phyloP scores from a whole-genome alignment of 345 rosid species.

The Sonneratia caseolaris region DNA sequence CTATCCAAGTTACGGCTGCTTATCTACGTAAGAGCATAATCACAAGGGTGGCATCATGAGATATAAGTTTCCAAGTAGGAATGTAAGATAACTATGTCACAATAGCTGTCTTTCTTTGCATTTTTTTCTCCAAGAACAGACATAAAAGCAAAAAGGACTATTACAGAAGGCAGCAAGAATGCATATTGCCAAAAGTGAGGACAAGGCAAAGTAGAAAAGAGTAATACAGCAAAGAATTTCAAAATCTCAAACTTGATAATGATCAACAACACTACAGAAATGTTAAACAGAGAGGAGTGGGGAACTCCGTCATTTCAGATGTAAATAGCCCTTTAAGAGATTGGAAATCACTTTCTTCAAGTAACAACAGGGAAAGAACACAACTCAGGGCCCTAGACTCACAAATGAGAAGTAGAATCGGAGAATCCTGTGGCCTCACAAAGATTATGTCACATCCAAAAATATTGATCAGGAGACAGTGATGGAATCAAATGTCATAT shows the following conservation, averaged over 20 bases:
- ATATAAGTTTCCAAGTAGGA: neutral
- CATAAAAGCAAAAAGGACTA: neutral
- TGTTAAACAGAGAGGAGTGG: neutral
- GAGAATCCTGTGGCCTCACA: neutral
- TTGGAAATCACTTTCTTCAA: neutral
- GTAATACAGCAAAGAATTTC: neutral
- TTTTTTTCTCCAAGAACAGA: neutral
- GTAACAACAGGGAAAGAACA: neutral
- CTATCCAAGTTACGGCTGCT: slow-evolving; percentile 95
- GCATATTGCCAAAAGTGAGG: neutral
- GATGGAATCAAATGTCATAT: neutral
- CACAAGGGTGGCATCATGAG: neutral
- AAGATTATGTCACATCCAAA: neutral
- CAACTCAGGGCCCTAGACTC: neutral
- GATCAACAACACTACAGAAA: neutral
- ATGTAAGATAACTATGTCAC: neutral
- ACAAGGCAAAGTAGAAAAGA: neutral
- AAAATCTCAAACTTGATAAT: neutral
- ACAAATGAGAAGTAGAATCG: neutral
- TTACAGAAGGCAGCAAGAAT: neutral
- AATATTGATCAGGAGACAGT: neutral
- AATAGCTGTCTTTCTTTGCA: neutral
- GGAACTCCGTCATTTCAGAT: neutral
- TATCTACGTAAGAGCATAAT: slow-evolving; percentile 34
- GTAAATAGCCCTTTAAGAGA: neutral